Percentiles rank a stretch among this genome's conserved stretches.
These are phyloP conservation scores for Penicillium manginii DNA, from an alignment of 495 filamentous ascomycete species.

Conservation along the genomic window DNA sequence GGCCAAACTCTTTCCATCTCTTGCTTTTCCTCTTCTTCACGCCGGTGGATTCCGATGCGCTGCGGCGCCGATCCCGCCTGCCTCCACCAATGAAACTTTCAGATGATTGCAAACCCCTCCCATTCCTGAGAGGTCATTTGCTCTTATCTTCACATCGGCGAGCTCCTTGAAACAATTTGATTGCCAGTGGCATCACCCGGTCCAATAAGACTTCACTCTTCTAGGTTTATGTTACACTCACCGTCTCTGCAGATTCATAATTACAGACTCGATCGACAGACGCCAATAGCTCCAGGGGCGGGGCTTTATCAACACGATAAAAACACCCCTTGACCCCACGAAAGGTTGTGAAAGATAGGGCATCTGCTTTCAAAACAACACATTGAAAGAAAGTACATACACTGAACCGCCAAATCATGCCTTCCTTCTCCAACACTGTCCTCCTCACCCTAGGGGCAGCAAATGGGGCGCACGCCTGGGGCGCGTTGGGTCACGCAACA, in stretches of 20 bases:
- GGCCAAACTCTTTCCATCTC: not conserved
- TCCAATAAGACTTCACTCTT: not conserved
- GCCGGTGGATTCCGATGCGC: slow-evolving; percentile 12
- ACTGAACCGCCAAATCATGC: not conserved
- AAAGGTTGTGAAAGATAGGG: not conserved
- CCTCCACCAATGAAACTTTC: not conserved
- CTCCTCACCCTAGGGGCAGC: slow-evolving; percentile 15
- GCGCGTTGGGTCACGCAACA: slow-evolving; percentile 62
- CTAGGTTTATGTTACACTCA: not conserved
- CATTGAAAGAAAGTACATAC: not conserved
- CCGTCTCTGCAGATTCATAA: not conserved
- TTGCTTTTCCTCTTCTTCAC: not conserved
- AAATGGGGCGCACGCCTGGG: slow-evolving; percentile 50
- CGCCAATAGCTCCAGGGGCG: not conserved
- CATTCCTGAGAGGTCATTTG: not conserved
- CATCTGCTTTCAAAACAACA: too few relatives aligned
- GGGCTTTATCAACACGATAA: not conserved
- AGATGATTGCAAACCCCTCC: not conserved
- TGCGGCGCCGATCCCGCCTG: slow-evolving; percentile 14
- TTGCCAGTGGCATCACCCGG: not conserved
- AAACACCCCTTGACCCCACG: not conserved
- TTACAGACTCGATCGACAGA: not conserved
- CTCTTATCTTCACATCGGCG: slow-evolving; percentile 3
- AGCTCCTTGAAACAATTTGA: slow-evolving; percentile 1
- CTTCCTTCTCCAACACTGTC: slow-evolving; percentile 5